phyloP scores from a whole-genome alignment of 1,284 basidiomycete species.

The Leccinum subfulvum region DNA sequence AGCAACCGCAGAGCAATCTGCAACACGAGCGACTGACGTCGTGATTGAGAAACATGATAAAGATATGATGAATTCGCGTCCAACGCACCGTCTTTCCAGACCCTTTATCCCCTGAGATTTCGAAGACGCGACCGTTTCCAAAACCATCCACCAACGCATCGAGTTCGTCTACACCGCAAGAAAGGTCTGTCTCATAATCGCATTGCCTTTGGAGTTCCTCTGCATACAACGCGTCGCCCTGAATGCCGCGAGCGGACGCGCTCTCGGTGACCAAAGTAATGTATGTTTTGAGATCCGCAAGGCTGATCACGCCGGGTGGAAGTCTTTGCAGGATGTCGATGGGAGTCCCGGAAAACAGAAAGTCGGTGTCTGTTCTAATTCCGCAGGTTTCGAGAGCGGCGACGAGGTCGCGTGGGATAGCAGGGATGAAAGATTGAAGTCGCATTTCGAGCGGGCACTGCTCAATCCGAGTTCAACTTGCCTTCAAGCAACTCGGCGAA shows the following conservation, averaged over 20 bases:
- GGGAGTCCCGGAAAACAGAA: slow-evolving; percentile 50
- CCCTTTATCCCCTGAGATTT: slow-evolving; percentile 60
- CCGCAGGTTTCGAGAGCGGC: slow-evolving; percentile 39
- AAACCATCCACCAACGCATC: slow-evolving; percentile 53
- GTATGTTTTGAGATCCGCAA: slow-evolving; percentile 46
- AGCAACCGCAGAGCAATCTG: slow-evolving; percentile 59
- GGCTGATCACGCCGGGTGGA: slow-evolving; percentile 44
- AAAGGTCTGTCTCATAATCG: slow-evolving; percentile 30
- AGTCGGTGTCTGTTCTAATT: slow-evolving; percentile 56
- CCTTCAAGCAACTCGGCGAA: neutral
- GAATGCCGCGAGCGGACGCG: slow-evolving; percentile 42
- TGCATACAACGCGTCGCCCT: slow-evolving; percentile 41
- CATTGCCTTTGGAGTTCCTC: slow-evolving; percentile 20
- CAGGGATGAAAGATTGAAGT: slow-evolving; percentile 29
- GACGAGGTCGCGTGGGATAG: slow-evolving; percentile 33
- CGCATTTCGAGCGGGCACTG: slow-evolving; percentile 25
- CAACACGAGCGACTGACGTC: slow-evolving; percentile 52
- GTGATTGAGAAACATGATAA: slow-evolving; percentile 5
- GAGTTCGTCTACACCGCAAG: slow-evolving; percentile 45
- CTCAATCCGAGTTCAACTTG: neutral
- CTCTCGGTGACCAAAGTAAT: slow-evolving; percentile 39
- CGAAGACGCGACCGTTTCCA: slow-evolving; percentile 50
- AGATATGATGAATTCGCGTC: neutral
- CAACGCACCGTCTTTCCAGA: slow-evolving; percentile 64
- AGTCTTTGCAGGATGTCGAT: slow-evolving; percentile 50